Percentiles rank a stretch among this genome's conserved stretches.
Evolutionary conservation across 352 stramenopile genomes (phyloP).

Genomic region (Elongisporangium prolatum): DNA sequence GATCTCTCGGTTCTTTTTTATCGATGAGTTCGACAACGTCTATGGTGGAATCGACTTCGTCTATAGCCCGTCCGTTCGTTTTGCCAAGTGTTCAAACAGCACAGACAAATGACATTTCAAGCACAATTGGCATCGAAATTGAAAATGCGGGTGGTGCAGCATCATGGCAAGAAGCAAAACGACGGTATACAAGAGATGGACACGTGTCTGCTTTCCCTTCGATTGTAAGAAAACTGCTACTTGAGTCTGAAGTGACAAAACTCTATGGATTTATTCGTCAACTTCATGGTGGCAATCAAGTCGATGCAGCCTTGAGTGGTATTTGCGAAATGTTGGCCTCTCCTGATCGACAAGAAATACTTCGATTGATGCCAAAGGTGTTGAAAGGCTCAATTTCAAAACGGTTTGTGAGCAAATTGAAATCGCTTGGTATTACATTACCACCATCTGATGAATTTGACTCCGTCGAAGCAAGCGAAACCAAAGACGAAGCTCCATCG

Average conservation of each 20-base stretch:
- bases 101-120: constrained; percentile 4
- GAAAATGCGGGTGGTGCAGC: constrained; percentile 9
- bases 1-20: constrained; percentile 48
- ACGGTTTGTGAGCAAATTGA: constrained; percentile 40
- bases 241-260: constrained; percentile 33
- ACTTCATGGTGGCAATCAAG: constrained; percentile 32
- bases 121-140: constrained; percentile 11
- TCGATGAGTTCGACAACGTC: constrained; percentile 30
- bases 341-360: constrained; percentile 40
- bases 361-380: constrained; percentile 64
- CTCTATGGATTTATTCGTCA: constrained; percentile 62
- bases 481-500: constrained; percentile 4
- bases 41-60: constrained; percentile 64
- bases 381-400: constrained; percentile 36
- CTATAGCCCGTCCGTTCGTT: constrained; percentile 60
- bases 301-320: constrained; percentile 29
- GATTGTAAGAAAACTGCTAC: constrained; percentile 50
- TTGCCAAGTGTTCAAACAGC: constrained; percentile 18
- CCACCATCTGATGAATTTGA: constrained; percentile 1
- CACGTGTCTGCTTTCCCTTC: constrained; percentile 34
- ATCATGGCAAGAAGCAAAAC: constrained; percentile 28
- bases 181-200: constrained; percentile 18
- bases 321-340: constrained; percentile 50
- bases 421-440: constrained; percentile 9
- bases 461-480: constrained; percentile 2